phyloP scores from a whole-genome alignment of 73 alveolate species.

The Halteria grandinella region DNA sequence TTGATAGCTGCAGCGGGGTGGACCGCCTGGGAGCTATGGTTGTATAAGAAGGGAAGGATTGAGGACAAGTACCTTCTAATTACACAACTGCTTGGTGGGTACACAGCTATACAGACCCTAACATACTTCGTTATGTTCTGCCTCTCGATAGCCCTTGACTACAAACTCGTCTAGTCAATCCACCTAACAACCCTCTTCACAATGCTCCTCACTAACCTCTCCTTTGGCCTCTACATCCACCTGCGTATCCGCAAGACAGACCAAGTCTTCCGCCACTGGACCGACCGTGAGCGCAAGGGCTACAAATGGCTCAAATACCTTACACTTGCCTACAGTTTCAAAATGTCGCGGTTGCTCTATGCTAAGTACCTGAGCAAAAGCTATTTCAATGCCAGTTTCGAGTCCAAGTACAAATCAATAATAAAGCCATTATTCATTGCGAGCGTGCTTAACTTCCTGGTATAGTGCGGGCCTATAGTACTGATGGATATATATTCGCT shows the following conservation, averaged over 20 bases:
- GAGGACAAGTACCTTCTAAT: constrained; percentile 9
- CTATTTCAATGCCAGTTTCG: constrained; percentile 58
- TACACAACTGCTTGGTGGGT: constrained; percentile 1
- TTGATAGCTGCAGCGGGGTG: no score
- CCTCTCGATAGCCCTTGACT: constrained; percentile 9
- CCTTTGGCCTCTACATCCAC: not conserved
- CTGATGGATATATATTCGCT: constrained; percentile 39
- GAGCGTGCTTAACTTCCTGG: constrained; percentile 28
- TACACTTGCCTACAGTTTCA: not conserved
- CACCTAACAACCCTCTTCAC: not conserved
- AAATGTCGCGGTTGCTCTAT: not conserved
- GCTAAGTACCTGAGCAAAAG: not conserved
- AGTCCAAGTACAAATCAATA: constrained; percentile 13
- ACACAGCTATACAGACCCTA: constrained; percentile 1
- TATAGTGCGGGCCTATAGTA: constrained; percentile 30
- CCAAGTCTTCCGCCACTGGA: constrained; percentile 15
- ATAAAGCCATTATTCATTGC: constrained; percentile 45
- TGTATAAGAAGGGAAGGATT: not conserved
- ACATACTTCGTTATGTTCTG: not conserved
- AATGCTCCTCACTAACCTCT: constrained; percentile 1
- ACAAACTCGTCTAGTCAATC: constrained; percentile 4
- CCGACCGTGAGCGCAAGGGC: not conserved
- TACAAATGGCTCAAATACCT: not conserved
- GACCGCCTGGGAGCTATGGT: constrained; percentile 8
- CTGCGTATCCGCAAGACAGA: not conserved